Evolutionary conservation across 345 rosid genomes (phyloP).

Genomic region (Eucalyptus pumila): DNA sequence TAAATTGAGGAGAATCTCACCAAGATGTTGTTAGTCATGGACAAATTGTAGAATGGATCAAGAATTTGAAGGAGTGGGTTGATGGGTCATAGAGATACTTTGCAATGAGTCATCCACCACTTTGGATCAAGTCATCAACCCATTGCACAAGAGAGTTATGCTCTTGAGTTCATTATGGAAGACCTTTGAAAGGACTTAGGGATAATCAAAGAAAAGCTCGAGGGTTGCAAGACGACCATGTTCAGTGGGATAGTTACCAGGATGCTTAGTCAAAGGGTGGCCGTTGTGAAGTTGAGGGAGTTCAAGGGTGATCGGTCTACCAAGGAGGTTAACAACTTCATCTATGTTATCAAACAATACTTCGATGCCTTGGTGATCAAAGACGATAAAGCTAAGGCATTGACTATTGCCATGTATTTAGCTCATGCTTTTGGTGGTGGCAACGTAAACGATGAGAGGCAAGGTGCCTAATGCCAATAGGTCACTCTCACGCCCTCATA

Average conservation of each 20-base stretch:
- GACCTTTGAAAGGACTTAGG: neutral
- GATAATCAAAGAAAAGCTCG: neutral
- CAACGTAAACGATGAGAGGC: neutral
- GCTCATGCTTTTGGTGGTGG: neutral
- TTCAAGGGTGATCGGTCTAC: neutral
- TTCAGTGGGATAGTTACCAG: neutral
- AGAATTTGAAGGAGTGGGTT: neutral
- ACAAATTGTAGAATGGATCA: neutral
- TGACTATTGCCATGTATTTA: neutral
- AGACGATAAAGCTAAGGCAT: neutral
- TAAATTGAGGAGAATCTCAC: neutral
- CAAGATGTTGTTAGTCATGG: neutral
- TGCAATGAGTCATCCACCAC: neutral
- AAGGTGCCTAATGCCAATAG: neutral
- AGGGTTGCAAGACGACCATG: neutral
- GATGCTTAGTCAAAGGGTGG: neutral
- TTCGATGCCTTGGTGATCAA: neutral
- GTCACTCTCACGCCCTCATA: neutral
- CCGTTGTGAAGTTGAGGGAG: rapidly evolving
- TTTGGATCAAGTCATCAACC: neutral
- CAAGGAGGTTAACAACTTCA: neutral
- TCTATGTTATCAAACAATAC: neutral
- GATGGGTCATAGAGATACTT: neutral
- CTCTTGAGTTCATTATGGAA: neutral
- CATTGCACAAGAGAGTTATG: neutral